Evolutionary conservation across 2,329 filamentous ascomycete genomes (phyloP).

Genomic region (Hypoxylon sp.): DNA sequence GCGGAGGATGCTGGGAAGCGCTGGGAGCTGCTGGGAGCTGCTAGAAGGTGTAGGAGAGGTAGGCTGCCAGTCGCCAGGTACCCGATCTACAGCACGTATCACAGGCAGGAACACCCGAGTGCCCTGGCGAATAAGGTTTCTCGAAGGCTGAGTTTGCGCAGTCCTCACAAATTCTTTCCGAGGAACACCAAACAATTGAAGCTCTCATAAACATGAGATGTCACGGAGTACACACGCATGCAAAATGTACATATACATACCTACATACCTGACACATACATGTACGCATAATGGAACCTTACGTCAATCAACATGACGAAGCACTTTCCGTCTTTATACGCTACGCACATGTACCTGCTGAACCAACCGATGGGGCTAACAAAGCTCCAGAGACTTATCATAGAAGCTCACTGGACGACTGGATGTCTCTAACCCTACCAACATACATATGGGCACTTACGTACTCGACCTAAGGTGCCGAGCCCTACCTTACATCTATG

Average conservation of each 20-base stretch:
- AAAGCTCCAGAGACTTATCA: constrained; percentile 5
- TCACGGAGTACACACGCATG: constrained; percentile 3
- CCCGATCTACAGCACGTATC: constrained; percentile 44
- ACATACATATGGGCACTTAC: constrained; percentile 11
- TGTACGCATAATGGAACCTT: constrained; percentile 37
- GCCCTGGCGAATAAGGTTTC: constrained; percentile 42
- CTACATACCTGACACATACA: constrained; percentile 22
- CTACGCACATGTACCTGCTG: constrained; percentile 14
- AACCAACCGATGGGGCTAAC: constrained; percentile 10
- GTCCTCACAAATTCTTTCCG: constrained; percentile 41
- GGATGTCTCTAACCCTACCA: constrained; percentile 6
- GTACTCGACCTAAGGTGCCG: constrained; percentile 15
- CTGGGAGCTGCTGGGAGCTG: not conserved
- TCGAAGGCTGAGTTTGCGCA: constrained; percentile 40
- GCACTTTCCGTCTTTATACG: constrained; percentile 34
- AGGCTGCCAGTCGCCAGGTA: constrained; percentile 42
- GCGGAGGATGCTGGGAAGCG: constrained; percentile 2
- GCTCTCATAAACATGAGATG: not conserved
- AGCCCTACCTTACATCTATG: constrained; percentile 26
- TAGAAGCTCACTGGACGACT: constrained; percentile 16
- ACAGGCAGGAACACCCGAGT: constrained; percentile 46
- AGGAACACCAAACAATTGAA: constrained; percentile 25
- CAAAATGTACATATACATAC: constrained; percentile 9
- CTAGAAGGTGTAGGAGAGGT: constrained; percentile 1
- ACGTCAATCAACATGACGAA: constrained; percentile 45